Evolutionary conservation across 768 basidiomycete genomes (phyloP).

Genomic region (Strobilomyces dryophilus): DNA sequence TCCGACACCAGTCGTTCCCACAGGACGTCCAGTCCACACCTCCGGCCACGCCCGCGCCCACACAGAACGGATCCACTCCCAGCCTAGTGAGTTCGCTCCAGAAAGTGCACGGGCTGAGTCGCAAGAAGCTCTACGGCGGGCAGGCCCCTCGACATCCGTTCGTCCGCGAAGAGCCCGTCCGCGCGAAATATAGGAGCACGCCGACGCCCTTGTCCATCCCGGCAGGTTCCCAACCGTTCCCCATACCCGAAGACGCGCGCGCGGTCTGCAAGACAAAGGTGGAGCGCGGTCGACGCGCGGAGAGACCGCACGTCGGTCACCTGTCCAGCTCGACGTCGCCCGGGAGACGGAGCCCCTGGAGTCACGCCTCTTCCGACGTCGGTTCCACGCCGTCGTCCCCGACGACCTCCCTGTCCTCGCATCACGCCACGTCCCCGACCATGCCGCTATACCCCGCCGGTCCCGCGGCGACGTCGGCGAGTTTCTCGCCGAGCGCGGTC

Average conservation of each 20-base stretch:
- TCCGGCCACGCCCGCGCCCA: neutral
- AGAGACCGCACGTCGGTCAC: conserved; percentile 14
- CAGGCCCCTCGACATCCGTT: conserved; percentile 51
- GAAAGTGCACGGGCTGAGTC: conserved; percentile 64
- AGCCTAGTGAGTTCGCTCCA: conserved; percentile 61
- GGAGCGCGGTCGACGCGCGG: conserved; percentile 24
- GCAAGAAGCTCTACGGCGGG: conserved; percentile 60
- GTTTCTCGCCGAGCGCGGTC: conserved; percentile 7
- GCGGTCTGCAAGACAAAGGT: conserved; percentile 17
- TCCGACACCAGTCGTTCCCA: conserved; percentile 28
- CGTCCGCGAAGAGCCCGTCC: conserved; percentile 47
- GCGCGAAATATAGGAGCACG: conserved; percentile 30
- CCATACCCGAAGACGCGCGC: conserved; percentile 18
- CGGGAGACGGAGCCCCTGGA: conserved; percentile 32
- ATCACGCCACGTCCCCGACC: conserved; percentile 19
- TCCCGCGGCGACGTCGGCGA: conserved; percentile 5
- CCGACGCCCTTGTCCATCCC: conserved; percentile 32
- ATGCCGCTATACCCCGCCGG: conserved; percentile 14
- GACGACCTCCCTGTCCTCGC: conserved; percentile 16
- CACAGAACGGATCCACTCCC: conserved; percentile 32
- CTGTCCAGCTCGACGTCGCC: conserved; percentile 26
- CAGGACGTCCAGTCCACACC: conserved; percentile 23
- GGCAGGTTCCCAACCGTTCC: conserved; percentile 16
- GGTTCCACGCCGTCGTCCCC: conserved; percentile 25
- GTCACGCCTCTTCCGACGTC: conserved; percentile 15